These are phyloP conservation scores for Amaranthus palmeri DNA, from an alignment of 148 eudicot species.

Conservation along the genomic window DNA sequence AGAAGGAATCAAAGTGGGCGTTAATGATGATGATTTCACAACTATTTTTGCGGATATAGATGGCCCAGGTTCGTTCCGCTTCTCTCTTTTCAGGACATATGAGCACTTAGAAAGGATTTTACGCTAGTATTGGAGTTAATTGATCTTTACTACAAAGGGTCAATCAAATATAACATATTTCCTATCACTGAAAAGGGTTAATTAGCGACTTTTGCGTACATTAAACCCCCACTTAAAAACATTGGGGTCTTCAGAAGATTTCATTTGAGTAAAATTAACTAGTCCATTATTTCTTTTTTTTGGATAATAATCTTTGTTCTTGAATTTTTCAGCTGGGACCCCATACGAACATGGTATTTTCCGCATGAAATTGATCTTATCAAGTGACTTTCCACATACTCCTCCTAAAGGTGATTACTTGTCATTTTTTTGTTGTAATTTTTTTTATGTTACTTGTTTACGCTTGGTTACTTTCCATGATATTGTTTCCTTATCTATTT, in stretches of 20 bases:
- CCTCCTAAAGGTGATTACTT: conserved; percentile 77
- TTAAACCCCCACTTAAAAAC: background rate
- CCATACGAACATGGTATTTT: conserved; percentile 93
- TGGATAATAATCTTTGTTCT: conserved; percentile 17
- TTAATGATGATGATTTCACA: conserved; percentile 90
- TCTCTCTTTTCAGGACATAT: background rate
- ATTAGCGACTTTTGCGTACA: too few species aligned
- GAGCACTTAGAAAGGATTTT: background rate
- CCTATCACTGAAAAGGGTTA: too few species aligned
- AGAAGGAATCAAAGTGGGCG: conserved; percentile 95
- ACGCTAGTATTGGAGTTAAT: background rate
- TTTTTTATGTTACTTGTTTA: background rate
- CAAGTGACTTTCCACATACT: conserved; percentile 88
- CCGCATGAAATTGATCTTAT: conserved; percentile 85
- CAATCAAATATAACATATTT: too few species aligned
- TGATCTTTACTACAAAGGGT: background rate
- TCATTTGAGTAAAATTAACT: background rate
- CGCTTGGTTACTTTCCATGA: too few species aligned
- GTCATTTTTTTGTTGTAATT: background rate
- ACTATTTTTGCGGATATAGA: conserved; percentile 89
- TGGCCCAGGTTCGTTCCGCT: conserved; percentile 65
- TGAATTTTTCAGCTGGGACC: conserved; percentile 77
- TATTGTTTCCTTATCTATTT: too few species aligned
- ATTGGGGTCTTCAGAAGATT: background rate
- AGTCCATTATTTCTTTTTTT: background rate